A percentile compares a stretch with the other conserved stretches of the same genome.
Evolutionary conservation across 805 yeast species (phyloP).

Genomic region (Metschnikowia dekortorum): DNA sequence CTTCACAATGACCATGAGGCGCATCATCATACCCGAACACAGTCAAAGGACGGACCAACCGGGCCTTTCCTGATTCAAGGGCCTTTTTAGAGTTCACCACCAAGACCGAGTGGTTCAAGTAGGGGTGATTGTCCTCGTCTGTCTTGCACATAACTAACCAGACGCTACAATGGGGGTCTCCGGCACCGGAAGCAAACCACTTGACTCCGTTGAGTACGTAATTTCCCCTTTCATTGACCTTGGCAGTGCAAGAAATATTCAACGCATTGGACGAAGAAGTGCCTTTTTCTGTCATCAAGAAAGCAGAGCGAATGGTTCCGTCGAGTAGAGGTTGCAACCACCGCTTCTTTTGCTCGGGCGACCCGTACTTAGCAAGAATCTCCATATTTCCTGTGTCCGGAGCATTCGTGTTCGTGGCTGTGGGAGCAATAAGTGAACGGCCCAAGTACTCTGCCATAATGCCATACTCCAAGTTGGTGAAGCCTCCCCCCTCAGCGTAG

Average conservation of each 20-base stretch:
- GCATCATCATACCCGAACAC: conserved; percentile 65
- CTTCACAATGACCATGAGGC: conserved; percentile 69
- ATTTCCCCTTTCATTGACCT: conserved; percentile 34
- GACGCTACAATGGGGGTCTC: conserved; percentile 56
- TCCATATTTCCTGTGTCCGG: conserved; percentile 68
- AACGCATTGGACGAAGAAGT: conserved; percentile 59
- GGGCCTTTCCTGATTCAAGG: conserved; percentile 45
- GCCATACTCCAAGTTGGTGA: conserved; percentile 59
- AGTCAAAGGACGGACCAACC: conserved; percentile 45
- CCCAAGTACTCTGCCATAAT: conserved; percentile 63
- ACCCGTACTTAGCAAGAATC: conserved; percentile 41
- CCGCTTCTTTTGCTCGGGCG: conserved; percentile 31
- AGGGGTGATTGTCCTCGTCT: conserved; percentile 25
- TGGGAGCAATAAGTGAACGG: conserved; percentile 49
- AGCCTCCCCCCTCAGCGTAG: conserved; percentile 53
- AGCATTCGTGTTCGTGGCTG: conserved; percentile 55
- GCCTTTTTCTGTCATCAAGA: conserved; percentile 61
- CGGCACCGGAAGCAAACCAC: conserved; percentile 72
- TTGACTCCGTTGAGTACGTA: conserved; percentile 56
- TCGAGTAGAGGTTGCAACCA: conserved; percentile 52
- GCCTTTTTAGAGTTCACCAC: conserved; percentile 51
- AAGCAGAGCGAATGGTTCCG: conserved; percentile 57
- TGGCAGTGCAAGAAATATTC: conserved; percentile 48
- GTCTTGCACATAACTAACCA: conserved; percentile 55
- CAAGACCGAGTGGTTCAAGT: conserved; percentile 53